Evolutionary conservation across 768 basidiomycete species (phyloP).

Genomic region (Psilocybe azurescens): DNA sequence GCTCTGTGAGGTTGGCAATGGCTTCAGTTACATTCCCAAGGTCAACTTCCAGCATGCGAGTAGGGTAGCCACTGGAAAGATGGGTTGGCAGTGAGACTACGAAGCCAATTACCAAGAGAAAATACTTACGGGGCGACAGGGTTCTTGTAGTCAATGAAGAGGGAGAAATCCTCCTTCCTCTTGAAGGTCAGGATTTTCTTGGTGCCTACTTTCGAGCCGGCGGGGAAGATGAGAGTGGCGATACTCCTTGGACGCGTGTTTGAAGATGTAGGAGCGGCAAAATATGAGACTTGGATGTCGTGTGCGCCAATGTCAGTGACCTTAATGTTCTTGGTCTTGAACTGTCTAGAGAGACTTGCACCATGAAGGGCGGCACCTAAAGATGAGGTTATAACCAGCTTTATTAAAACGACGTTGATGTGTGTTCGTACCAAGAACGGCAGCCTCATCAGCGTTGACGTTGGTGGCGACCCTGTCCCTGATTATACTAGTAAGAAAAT

Average conservation of each 20-base stretch:
- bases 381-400: background rate
- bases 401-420: background rate
- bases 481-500: slow-evolving; percentile 6
- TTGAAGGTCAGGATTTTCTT: slow-evolving; percentile 90
- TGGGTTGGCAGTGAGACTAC: background rate
- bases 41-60: slow-evolving; percentile 74
- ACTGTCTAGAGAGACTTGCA: slow-evolving; percentile 85
- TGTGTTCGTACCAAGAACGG: slow-evolving; percentile 65
- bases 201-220: slow-evolving; percentile 74
- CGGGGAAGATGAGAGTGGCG: slow-evolving; percentile 76
- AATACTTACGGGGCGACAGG: slow-evolving; percentile 61
- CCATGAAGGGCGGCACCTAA: slow-evolving; percentile 82
- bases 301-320: slow-evolving; percentile 74
- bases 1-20: slow-evolving; percentile 81
- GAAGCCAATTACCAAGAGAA: background rate
- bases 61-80: slow-evolving; percentile 65
- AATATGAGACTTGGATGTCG: slow-evolving; percentile 82
- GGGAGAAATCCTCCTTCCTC: slow-evolving; percentile 80
- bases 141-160: slow-evolving; percentile 80
- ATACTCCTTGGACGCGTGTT: slow-evolving; percentile 68
- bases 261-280: slow-evolving; percentile 60
- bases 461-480: slow-evolving; percentile 90
- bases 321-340: slow-evolving; percentile 95
- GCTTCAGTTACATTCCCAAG: slow-evolving; percentile 78
- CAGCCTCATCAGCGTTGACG: slow-evolving; percentile 96